Evolutionary conservation across 257 asterid genomes (phyloP), one percentile per base, ranked within the genome.

Genomic region (Solanum lignicaule): DNA sequence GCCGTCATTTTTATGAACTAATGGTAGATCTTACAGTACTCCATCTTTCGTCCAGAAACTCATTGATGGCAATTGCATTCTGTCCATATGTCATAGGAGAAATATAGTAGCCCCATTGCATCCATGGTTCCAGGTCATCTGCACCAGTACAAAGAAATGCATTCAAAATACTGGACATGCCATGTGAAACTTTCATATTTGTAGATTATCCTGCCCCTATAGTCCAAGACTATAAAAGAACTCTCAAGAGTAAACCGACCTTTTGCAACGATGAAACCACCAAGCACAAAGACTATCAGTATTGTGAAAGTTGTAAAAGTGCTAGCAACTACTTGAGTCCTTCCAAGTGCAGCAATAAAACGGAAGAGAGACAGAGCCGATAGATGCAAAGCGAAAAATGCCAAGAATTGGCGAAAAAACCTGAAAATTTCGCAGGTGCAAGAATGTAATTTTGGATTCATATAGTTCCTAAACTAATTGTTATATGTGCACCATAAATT

Each of bases 281-380:
- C 99, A 83, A 95, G 98, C 38, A 96, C 97, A 87, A 96, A 96
- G 46, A 95, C 96, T 90, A 96, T 21, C 38, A 96, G 92, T 91
- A 97, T 87, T 65, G 95, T 81, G 91, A 97, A 95, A 84, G 98
- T 94, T 32, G 96, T 95, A 38, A 93, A 90, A 62, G 98, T 93
- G 95, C 36, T 93, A 60, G 98, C 94, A 86, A 95, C 97, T 82
- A 95, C 98, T 91, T 90, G 95, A 27, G 96, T 93, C 90, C 99
- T 92, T 88, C 98, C 99, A 83, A 97, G 93, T 31, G 94, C 97
- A 25, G 93, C 98, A 58, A 95, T 92, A 84, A 94, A 93, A 78
- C 99, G 94, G 88, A 94, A 97, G 75, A 97, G 95, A 14, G 98
- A 92, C 87, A 97, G 87, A 87, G 99, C 99, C 97, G 96, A 94